Conservation (phyloP, 331 rosid species). For the Acacia pycnantha region DNA sequence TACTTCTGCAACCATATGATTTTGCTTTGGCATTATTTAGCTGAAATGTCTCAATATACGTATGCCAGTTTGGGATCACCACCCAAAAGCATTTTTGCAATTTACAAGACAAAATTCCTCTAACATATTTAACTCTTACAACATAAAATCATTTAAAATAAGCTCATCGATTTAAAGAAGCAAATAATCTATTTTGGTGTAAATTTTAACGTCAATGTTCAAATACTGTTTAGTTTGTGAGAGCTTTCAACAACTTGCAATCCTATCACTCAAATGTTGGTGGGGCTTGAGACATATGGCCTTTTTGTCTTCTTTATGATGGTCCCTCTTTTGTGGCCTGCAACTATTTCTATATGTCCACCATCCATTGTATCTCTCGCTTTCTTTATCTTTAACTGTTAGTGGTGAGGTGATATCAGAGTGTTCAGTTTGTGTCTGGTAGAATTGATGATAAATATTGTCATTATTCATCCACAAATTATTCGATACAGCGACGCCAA, state of each 20-base stretch:
- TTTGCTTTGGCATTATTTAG: background rate
- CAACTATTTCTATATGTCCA: background rate
- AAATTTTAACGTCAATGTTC: background rate
- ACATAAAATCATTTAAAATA: no score
- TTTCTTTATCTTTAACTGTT: background rate
- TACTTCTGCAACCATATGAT: background rate
- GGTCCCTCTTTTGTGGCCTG: background rate
- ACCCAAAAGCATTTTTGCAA: no score
- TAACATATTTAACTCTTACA: no score
- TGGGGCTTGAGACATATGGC: background rate
- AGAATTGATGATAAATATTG: background rate
- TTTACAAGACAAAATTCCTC: no score
- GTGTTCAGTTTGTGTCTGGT: background rate
- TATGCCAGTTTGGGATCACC: no score
- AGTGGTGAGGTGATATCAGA: background rate
- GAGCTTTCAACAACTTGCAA: background rate
- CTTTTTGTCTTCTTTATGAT: background rate
- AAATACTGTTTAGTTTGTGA: background rate
- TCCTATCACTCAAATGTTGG: background rate
- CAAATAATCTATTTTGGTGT: background rate
- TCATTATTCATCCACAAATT: background rate
- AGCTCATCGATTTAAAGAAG: no score
- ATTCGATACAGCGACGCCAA: background rate
- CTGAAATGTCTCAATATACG: no score
- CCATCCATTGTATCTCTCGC: conserved; percentile 12